Base-by-base conservation (phyloP, 352 stramenopile genomes). In the Phytophthora pisi region DNA sequence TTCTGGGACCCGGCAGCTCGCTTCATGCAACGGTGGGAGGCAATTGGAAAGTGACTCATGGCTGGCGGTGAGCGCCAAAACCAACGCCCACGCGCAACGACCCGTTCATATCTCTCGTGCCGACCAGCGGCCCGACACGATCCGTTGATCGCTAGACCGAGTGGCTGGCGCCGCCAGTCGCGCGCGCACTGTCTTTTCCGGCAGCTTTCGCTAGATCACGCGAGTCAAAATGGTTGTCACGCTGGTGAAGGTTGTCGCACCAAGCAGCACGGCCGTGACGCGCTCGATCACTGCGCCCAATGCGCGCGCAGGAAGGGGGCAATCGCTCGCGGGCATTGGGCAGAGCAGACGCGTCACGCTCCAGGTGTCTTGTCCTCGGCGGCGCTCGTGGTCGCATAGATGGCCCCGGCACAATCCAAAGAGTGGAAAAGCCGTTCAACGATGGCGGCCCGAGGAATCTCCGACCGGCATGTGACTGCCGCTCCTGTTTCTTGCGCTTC, bases 191-290 rank as follows among this genome's bases (percentile, higher is more conserved):
- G 57, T 51, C 59, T 47, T 50, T 61, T 38, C 50, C 23, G 50
- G 16, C 11, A 38, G 31, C 31, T 38, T 38, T 38, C 31, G 31
- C 31, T 38, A 15, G 31, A 15, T 8, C 11, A 16, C 45, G 52
- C 45, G 62, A 55, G 47, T 61, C 24, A 46, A 57, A 56, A 47
- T 71, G 64, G 34, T 61, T 47, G 43, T 61, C 57, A 61, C 16
- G 28, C 30, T 45, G 38, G 50, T 31, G 40, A 42, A 42, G 51
- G 57, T 72, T 69, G 62, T 70, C 63, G 40, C 63, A 70, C 40
- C 54, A 74, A 73, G 60, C 60, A 73, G 38, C 66, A 61, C 49
- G 30, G 49, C 36, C 20, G 62, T 64, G 62, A 69, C 54, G 61
- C 61, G 36, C 53, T 53, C 38, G 40, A 42, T 49, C 23, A 45